A percentile compares a stretch with the other conserved stretches of the same genome.
Conservation (phyloP, 192 early-diverging fungal species). For the Chytriomyces sp. region DNA sequence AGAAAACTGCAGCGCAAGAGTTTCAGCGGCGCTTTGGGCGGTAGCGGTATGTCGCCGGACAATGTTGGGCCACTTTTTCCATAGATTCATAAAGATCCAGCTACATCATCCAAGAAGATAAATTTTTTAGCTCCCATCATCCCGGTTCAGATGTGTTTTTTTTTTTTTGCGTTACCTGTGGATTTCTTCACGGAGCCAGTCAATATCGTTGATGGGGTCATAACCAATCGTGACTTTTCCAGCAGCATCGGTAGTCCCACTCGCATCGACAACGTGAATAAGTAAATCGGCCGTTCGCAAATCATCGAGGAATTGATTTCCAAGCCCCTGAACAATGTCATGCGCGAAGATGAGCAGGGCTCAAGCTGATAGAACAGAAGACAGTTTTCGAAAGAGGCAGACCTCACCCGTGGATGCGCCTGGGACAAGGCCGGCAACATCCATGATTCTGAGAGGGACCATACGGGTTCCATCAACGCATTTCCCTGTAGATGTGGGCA, state of each 20-base stretch:
- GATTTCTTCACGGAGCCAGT: slow-evolving; percentile 78
- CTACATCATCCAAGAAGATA: slow-evolving; percentile 2
- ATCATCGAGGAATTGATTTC: slow-evolving; percentile 84
- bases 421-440: slow-evolving; percentile 84
- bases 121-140: neutral
- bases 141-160: neutral
- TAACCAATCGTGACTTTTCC: slow-evolving; percentile 81
- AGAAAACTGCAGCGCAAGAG: slow-evolving; percentile 60
- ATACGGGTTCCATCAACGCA: slow-evolving; percentile 69
- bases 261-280: slow-evolving; percentile 86
- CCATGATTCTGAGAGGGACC: slow-evolving; percentile 76
- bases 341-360: slow-evolving; percentile 34
- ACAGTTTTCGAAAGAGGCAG: slow-evolving; percentile 16
- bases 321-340: slow-evolving; percentile 51
- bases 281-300: slow-evolving; percentile 76
- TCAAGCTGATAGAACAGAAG: slow-evolving; percentile 19
- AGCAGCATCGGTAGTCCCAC: slow-evolving; percentile 77
- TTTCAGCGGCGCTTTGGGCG: slow-evolving; percentile 52
- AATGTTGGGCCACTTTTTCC: slow-evolving; percentile 69
- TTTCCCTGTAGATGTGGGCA: slow-evolving; percentile 43
- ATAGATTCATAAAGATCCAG: slow-evolving; percentile 75
- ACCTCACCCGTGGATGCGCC: slow-evolving; percentile 73
- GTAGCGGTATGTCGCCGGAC: slow-evolving; percentile 70
- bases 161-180: slow-evolving; percentile 49
- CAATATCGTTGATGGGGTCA: slow-evolving; percentile 83